Base-by-base conservation (phyloP, 208 protist species). In the Phytomonas sp. region DNA sequence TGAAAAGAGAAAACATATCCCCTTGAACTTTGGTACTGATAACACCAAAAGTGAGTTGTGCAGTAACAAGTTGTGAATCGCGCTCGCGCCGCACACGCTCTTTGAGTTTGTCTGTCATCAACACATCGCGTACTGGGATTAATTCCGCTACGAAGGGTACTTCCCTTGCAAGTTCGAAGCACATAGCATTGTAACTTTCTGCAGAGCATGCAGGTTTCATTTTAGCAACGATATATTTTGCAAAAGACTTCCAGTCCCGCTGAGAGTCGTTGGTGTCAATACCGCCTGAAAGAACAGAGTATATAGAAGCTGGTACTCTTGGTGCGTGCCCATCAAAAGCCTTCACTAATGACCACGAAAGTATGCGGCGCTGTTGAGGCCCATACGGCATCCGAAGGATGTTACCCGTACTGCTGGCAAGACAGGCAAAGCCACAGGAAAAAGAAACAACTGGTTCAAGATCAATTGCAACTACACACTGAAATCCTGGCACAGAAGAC, bases 1-100 rank as follows among this genome's bases (percentile, higher is more conserved):
- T 87, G 65, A 95, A 92, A 60, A 94, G 64, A n/a, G 81, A 66
- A 67, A 94, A 93, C 91, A 95, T 95, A 75, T 95, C 91, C 32
- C 82, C 83, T 70, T 92, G 86, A 32, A 95, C 81, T 71, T 92
- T 88, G 37, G 80, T 76, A 62, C 85, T 95, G 45, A 84, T 88
- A 26, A 95, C 79, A 19, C 80, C 87, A 63, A 91, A 94, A 2
- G 77, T 77, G 42, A 89, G 66, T 45, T 71, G 29, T 19, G 79
- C 81, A 60, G 76, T 81, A 23, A 89, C 81, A 77, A 93, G 87
- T 70, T 89, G 85, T 26, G 82, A 72, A 7, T 95, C 91, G 29
- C 81, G 74, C 56, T 95, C 91, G 12, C 91, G 87, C 1, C 81
- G 80, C 32, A 84, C 71, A 23, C 79, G 87, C 6, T 92, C 85